Evolutionary conservation across 805 yeast species (phyloP).

Genomic region (Pichia sporocuriosa): DNA sequence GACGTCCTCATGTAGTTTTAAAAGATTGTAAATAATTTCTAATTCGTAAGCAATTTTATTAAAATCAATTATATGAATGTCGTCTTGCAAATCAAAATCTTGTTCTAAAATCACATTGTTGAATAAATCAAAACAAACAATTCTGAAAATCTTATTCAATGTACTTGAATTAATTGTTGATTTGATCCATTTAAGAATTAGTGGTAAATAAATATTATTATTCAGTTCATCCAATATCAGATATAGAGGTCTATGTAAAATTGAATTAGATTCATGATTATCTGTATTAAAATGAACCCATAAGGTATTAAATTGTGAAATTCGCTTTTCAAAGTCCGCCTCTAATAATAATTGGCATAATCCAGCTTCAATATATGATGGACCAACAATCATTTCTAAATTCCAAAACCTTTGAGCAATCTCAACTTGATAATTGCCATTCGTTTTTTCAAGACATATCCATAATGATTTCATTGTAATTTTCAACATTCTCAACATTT

Average conservation of each 20-base stretch:
- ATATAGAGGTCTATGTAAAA: constrained; percentile 58
- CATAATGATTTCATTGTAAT: constrained; percentile 44
- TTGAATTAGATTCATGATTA: constrained; percentile 38
- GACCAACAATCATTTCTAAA: constrained; percentile 47
- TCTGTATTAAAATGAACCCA: constrained; percentile 65
- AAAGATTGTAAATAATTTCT: constrained; percentile 43
- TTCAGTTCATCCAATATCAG: constrained; percentile 59
- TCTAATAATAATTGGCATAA: constrained; percentile 48
- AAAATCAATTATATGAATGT: constrained; percentile 47
- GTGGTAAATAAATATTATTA: constrained; percentile 36
- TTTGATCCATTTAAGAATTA: constrained; percentile 44
- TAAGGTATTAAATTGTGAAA: constrained; percentile 52
- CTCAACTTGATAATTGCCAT: constrained; percentile 62
- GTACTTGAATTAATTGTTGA: constrained; percentile 44
- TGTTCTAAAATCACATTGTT: constrained; percentile 26
- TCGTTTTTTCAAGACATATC: constrained; percentile 42
- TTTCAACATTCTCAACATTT: constrained; percentile 35
- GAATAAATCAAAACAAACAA: constrained; percentile 50
- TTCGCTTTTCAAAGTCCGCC: constrained; percentile 33
- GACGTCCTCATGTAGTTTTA: constrained; percentile 40
- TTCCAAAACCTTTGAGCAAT: constrained; percentile 59
- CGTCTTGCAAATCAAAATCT: constrained; percentile 18
- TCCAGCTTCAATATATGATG: constrained; percentile 65
- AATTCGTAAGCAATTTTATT: constrained; percentile 58
- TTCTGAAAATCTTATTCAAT: constrained; percentile 52